Conservation (phyloP, 140 eudicot species). For the Stevia rebaudiana region DNA sequence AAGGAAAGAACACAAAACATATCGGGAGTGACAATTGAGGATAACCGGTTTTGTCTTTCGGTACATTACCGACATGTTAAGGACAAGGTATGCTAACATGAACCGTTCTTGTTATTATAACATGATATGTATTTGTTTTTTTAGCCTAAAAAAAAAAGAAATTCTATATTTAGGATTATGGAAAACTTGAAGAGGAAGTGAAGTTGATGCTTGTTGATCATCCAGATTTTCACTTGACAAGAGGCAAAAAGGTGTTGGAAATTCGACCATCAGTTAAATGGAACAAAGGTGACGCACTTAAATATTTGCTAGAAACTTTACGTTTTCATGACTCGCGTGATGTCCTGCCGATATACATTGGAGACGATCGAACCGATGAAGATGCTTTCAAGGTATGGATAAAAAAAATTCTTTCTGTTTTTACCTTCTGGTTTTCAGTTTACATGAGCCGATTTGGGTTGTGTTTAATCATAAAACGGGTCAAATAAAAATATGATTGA, state of each 20-base stretch:
- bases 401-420: neutral
- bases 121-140: neutral
- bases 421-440: no score
- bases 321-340: conserved; percentile 45
- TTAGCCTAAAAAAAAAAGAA: neutral
- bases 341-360: conserved; percentile 71
- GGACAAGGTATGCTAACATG: conserved; percentile 42
- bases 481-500: neutral
- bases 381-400: conserved; percentile 83
- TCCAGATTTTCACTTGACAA: conserved; percentile 50
- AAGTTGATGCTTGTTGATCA: conserved; percentile 31
- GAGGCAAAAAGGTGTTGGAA: conserved; percentile 74
- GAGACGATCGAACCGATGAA: conserved; percentile 89
- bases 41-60: conserved; percentile 78
- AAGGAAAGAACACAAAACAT: conserved; percentile 36
- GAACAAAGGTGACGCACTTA: conserved; percentile 91
- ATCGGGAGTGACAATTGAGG: conserved; percentile 63
- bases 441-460: neutral
- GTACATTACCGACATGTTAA: conserved; percentile 77
- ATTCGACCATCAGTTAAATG: conserved; percentile 74
- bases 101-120: neutral
- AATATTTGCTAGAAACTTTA: conserved; percentile 58
- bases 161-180: conserved; percentile 41
- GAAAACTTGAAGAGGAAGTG: conserved; percentile 43
- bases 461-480: neutral